A percentile compares a stretch with the other conserved stretches of the same genome.
Conservation (phyloP, 352 stramenopile species). For the Globisporangium mamillatum region DNA sequence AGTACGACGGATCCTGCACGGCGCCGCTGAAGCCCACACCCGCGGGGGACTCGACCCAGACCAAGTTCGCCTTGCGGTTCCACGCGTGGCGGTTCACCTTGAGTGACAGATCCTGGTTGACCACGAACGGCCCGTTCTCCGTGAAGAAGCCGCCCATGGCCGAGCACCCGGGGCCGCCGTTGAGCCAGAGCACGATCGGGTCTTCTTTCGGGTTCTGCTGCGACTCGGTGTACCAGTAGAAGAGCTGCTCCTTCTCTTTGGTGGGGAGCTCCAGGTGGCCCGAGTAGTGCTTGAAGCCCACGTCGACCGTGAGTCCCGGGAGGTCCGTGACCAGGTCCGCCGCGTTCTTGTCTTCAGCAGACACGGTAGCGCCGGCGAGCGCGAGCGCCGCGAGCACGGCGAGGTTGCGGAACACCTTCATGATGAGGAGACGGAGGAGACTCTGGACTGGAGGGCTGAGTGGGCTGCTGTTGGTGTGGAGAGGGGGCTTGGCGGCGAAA, state of each 20-base stretch:
- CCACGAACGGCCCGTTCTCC: constrained; percentile 79
- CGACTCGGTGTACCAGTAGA: constrained; percentile 82
- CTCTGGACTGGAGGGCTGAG: neutral
- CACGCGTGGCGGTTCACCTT: constrained; percentile 72
- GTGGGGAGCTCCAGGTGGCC: constrained; percentile 50
- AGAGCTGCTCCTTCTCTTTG: constrained; percentile 54
- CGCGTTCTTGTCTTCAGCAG: constrained; percentile 30
- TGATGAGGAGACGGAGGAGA: neutral
- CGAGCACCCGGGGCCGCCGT: constrained; percentile 75
- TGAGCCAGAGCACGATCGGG: constrained; percentile 82
- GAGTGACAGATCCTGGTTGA: constrained; percentile 47
- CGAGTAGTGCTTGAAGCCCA: constrained; percentile 72
- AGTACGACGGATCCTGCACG: constrained; percentile 61
- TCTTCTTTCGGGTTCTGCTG: constrained; percentile 49
- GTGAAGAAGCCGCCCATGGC: constrained; percentile 66
- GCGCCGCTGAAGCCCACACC: constrained; percentile 72
- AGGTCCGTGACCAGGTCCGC: constrained; percentile 50
- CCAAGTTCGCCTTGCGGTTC: constrained; percentile 76
- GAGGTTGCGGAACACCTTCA: constrained; percentile 43
- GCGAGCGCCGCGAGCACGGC: constrained; percentile 29
- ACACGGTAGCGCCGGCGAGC: constrained; percentile 10
- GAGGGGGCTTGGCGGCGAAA: neutral
- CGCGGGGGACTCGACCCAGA: constrained; percentile 75
- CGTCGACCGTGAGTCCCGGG: constrained; percentile 36
- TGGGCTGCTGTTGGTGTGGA: neutral